Percentiles rank a stretch among this genome's conserved stretches.
Conservation (phyloP, 164 flowering plant genomes). For the Vitis cinerea region DNA sequence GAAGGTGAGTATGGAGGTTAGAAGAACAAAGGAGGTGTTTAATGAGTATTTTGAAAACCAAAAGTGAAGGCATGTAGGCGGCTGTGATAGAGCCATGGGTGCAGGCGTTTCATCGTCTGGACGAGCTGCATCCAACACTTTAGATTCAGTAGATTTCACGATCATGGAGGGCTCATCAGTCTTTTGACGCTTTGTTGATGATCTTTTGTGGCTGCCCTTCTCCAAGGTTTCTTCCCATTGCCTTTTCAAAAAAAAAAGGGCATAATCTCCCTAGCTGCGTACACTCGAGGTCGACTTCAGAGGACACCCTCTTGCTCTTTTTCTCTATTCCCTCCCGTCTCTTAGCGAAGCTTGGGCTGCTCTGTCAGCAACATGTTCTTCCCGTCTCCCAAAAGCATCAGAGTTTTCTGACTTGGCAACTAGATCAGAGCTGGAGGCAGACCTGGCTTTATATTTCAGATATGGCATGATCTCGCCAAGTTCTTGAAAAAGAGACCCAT, state of each 20-base stretch:
- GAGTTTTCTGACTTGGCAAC: slow-evolving; percentile 22
- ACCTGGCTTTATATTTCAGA: slow-evolving; percentile 32
- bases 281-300: too few relatives aligned
- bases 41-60: too few relatives aligned
- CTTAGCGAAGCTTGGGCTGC: too few relatives aligned
- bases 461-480: slow-evolving; percentile 83
- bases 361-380: too few relatives aligned
- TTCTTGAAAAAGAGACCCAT: slow-evolving; percentile 59
- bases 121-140: slow-evolving; percentile 15
- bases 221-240: slow-evolving; percentile 49
- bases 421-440: slow-evolving; percentile 14
- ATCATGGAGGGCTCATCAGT: slow-evolving; percentile 31
- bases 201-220: slow-evolving; percentile 36
- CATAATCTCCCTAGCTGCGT: too few relatives aligned
- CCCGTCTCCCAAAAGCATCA: too few relatives aligned
- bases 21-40: too few relatives aligned
- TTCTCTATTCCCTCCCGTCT: too few relatives aligned
- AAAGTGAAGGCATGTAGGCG: too few relatives aligned
- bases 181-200: slow-evolving; percentile 56
- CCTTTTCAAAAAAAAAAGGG: slow-evolving; percentile 34
- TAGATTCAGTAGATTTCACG: slow-evolving; percentile 26
- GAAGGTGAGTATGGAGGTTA: too few relatives aligned
- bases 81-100: background rate
- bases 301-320: too few relatives aligned
- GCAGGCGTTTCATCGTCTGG: slow-evolving; percentile 22